Base-by-base conservation (phyloP, 2,329 filamentous ascomycete genomes). In the Fusarium sp. region DNA sequence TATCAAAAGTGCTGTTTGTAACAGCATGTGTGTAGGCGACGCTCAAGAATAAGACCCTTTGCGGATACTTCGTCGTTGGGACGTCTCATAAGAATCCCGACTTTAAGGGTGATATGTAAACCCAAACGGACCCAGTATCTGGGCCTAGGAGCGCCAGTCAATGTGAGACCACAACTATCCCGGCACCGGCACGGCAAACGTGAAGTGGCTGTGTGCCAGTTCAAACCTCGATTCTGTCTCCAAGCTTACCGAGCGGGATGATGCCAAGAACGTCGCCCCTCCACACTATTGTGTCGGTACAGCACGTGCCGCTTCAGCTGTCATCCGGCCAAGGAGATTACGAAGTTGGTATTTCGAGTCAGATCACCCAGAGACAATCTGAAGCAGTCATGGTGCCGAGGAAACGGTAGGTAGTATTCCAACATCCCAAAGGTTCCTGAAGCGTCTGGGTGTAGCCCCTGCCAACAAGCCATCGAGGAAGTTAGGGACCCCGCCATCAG, bases 401-500 rank as follows among this genome's bases (percentile, higher is more conserved):
- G 35, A 25, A 38, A 59, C 30, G 15, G 56, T 37, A 35, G 54
- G 32, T 57, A 37, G 54, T 22, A 57, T 52, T 32, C 47, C 6
- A 52, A 32, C 47, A 52, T 8, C 27, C 27, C 25, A 52, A 52
- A 52, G 47, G 47, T 52, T 32, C 54, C 61, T 71, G 33, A 60
- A 58, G 35, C 37, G 59, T 37, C 27, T 22, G 60, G 11, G 33
- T 27, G 17, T 30, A 37, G 56, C 40, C 32, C 40, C 40, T 62
- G 30, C 7, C 59, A 50, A 32, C 50, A 27, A 22, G 37, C 40
- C 43, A 25, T 20, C n/a, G 52, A 56, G 32, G 25, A 52, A 35
- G 33, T 43, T 17, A 45, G 57, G 54, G 35, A 72, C 72, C 70
- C 72, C 72, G 54, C 72, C 64, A 68, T 73, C 58, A 61, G 33